Conservation (phyloP, 108 stramenopile species). For the Stephanodiscus minutulus region DNA sequence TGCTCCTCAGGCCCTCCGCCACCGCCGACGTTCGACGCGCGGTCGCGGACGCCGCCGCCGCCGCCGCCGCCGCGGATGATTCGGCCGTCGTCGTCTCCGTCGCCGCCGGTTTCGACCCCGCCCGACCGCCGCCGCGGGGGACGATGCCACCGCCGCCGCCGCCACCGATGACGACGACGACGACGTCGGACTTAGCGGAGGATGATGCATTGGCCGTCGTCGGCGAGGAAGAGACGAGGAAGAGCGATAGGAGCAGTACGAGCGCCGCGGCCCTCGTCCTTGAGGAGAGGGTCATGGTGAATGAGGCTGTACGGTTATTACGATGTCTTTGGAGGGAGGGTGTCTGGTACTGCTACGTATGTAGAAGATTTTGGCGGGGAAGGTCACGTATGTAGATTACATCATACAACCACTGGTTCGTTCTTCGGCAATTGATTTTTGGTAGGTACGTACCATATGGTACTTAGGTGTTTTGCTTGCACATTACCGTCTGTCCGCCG, state of each 20-base stretch:
- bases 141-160: background rate
- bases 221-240: background rate
- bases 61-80: slow-evolving; percentile 5
- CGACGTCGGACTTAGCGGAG: background rate
- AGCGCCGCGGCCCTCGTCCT: background rate
- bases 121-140: background rate
- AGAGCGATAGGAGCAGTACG: background rate
- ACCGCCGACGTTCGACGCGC: slow-evolving; percentile 55
- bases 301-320: no score
- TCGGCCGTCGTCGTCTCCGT: slow-evolving; percentile 5
- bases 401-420: no score
- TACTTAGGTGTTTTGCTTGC: no score
- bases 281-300: no score
- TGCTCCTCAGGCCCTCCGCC: slow-evolving; percentile 85
- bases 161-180: background rate
- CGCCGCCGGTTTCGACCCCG: background rate
- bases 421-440: no score
- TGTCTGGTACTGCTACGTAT: no score
- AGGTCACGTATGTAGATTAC: no score
- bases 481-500: no score
- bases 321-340: no score
- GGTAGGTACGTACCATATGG: no score
- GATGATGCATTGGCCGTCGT: no score
- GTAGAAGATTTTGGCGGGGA: no score
- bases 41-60: background rate